Base-by-base conservation (phyloP, 441 rosid species). In the Omphalea diandra region DNA sequence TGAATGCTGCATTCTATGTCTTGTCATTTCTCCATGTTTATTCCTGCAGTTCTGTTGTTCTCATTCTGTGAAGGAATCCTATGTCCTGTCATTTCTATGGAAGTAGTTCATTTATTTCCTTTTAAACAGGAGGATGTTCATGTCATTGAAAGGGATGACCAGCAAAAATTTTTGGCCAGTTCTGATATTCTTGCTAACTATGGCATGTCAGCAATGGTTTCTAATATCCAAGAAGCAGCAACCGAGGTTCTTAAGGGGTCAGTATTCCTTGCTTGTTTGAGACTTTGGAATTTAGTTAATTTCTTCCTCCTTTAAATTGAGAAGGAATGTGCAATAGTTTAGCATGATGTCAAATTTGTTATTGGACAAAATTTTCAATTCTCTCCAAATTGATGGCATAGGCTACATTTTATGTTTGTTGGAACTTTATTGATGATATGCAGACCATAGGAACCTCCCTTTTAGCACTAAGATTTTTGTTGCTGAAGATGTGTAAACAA, bases 241-340 rank as follows among this genome's bases (percentile, higher is more conserved):
- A 73, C 68, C 14, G 96, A 92, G 80, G 89, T 85, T 78, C 80
- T 94, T 33, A 85, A 87, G 77, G 88, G 91, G 99, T 94, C 81
- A 55, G 79, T 44, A 24, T 73, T 64, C 3, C 60, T 62, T 43
- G 29, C 66, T 67, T 29, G 11, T 50, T 54, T 60, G 38, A 65
- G 7, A 41, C 52, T 26, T 67, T 53, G 35, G 68, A 11, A 10
- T 55, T 18, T 3, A 26, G n/a, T n/a, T n/a, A n/a, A 11, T 5
- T 57, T 53, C 38, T 26, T 53, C 22, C 26, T 72, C 55, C 32
- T 50, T 33, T 52, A 32, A 27, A 64, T 31, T 9, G 10, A 1
- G 52, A 52, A 64, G 52, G 24, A 54, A 18, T 41, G 5, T 61
- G 24, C 6, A 31, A 56, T 53, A 46, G 49, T 46, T 57, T 56